Base-by-base conservation (phyloP, 2,329 filamentous ascomycete species). In the Colletotrichum lentis region DNA sequence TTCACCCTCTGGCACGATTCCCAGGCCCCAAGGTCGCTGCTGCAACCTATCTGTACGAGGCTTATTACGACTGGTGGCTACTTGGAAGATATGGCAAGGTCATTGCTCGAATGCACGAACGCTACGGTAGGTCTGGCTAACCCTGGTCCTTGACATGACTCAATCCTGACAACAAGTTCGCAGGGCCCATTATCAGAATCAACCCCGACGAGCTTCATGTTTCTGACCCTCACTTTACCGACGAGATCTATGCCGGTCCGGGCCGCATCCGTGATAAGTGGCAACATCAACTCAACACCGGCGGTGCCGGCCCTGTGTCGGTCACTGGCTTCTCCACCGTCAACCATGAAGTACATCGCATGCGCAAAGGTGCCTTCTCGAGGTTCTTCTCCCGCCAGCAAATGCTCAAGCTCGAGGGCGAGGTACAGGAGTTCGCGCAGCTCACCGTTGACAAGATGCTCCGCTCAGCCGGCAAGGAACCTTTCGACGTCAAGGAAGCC, bases 171-270 rank as follows among this genome's bases (percentile, higher is more conserved):
- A 12, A 10, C 27, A 14, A 55, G 27, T 44, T 62, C 20, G n/a
- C 22, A 77, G 76, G 77, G 0, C 79, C 79, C 7, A 77, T 81
- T 46, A 74, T 80, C 18, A 73, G 79, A 18, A 80, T 80, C 44
- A 80, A 75, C 52, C 79, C 79, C 0, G 71, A 78, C 12, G 79
- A 81, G 65, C 74, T 80, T 7, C 79, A 80, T 66, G 79, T 78
- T 71, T 73, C 71, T 3, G 77, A 80, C 58, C 74, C 75, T 0
- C 57, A 69, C 59, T 80, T 81, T 59, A 71, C 72, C n/a, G 78
- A 81, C 37, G 77, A 80, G 62, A 77, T 81, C 37, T 80, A 79
- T 55, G 72, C 77, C 16, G 65, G 65, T 10, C 54, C 61, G 22
- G 65, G 65, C 8, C 65, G 65, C 55, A 49, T 67, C 54, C 61